A percentile compares a stretch with the other conserved stretches of the same genome.
These are phyloP conservation scores for Tuber brumale DNA, from an alignment of 495 filamentous ascomycete species.

Conservation along the genomic window DNA sequence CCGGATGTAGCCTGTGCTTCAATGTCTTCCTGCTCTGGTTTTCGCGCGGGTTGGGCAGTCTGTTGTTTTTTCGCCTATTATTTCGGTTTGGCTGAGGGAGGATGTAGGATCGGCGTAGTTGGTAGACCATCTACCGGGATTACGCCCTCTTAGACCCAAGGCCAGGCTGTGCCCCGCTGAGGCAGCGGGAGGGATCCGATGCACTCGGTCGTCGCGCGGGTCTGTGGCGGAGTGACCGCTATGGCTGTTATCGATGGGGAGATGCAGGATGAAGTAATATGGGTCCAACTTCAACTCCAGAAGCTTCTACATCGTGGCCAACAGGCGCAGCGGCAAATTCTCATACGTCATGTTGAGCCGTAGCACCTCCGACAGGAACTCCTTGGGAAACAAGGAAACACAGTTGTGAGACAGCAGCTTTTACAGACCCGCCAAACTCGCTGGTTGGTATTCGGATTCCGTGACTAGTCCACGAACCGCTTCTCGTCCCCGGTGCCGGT, in stretches of 20 bases:
- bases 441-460: conserved; percentile 41
- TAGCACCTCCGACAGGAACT: conserved; percentile 52
- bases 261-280: conserved; percentile 51
- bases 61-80: no score
- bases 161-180: conserved; percentile 44
- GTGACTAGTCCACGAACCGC: conserved; percentile 43
- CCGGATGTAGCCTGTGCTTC: no score
- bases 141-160: conserved; percentile 49
- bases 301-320: conserved; percentile 40
- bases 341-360: conserved; percentile 53
- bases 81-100: no score
- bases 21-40: no score
- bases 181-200: conserved; percentile 42
- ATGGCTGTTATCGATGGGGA: conserved; percentile 49
- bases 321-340: conserved; percentile 42
- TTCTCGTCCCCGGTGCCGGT: conserved; percentile 34
- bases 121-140: conserved; percentile 43
- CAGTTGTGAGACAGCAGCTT: conserved; percentile 47
- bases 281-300: conserved; percentile 42
- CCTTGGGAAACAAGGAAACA: conserved; percentile 47
- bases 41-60: no score
- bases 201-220: conserved; percentile 44
- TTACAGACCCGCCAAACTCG: conserved; percentile 48
- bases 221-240: conserved; percentile 50
- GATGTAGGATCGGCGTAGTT: not conserved